Evolutionary conservation across 2,329 filamentous ascomycete species (phyloP), one percentile per base, ranked within the genome.

Genomic region (Chrysoporthe cubensis): DNA sequence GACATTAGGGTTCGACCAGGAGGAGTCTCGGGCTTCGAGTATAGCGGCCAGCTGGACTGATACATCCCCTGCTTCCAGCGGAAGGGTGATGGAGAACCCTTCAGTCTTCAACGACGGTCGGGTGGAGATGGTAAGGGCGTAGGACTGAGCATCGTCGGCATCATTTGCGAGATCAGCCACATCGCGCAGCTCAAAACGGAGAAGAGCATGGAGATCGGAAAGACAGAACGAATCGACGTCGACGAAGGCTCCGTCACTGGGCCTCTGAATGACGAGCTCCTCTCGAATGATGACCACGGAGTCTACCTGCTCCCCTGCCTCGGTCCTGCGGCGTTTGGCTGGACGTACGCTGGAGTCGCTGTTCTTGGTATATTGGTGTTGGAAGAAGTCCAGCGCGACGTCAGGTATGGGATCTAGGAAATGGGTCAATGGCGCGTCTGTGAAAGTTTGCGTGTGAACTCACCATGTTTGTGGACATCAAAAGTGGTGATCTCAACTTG

Each of bases 221-320:
- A 40, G 11, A 9, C n/a, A 42, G 43, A 54, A 63, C 1, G 48
- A 42, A 11, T 16, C 5, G 16, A 43, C 16, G 7, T 63, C 50
- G 8, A 54, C 43, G 50, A 62, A 40, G 2, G 18, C 21, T 14
- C 42, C 60, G 8, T 37, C 43, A 18, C 14, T 65, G 34, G 63
- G 37, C 32, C 62, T 65, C 13, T 37, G 34, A 26, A 70, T 62
- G 18, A 66, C 44, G 5, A 73, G 52, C 4, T 66, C 56, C 7
- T 70, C 66, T 42, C 72, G 66, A 6, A 67, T 50, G 40, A 74
- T 65, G 14, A 68, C 64, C 16, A 73, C 56, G 14, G 69, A 68
- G 37, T 69, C 62, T 14, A 59, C 50, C 16, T 14, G n/a, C 11
- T 48, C 32, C 18, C 18, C 34, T 9, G 50, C 2, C 13, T 66